Percentiles rank a stretch among this genome's conserved stretches.
Evolutionary conservation across 371 early-diverging fungal genomes (phyloP).

Genomic region (Dentiscutata heterogama): DNA sequence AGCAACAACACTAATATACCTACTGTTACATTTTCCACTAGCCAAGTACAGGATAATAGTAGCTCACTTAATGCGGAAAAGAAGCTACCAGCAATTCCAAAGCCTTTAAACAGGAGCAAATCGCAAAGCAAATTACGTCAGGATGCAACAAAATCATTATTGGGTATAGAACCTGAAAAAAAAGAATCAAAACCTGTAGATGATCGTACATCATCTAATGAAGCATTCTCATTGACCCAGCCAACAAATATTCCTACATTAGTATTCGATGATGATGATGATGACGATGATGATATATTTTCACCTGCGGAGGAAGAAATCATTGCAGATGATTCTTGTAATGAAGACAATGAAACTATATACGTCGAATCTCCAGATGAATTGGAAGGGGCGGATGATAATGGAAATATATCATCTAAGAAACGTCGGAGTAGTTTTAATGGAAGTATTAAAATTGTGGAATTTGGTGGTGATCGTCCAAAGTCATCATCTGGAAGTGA

Average conservation of each 20-base stretch:
- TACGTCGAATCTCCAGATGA: constrained; percentile 26
- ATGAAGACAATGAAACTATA: constrained; percentile 41
- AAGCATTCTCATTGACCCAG: not conserved
- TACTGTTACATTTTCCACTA: not conserved
- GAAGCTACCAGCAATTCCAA: constrained; percentile 11
- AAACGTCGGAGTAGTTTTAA: constrained; percentile 33
- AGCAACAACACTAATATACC: not conserved
- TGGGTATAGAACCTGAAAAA: not conserved
- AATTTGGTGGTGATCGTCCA: constrained; percentile 20
- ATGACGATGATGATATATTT: constrained; percentile 45
- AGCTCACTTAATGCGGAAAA: constrained; percentile 11
- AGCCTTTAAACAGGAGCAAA: not conserved
- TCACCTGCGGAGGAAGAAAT: not conserved
- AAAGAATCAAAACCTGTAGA: not conserved
- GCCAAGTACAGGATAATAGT: not conserved
- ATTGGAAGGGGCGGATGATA: not conserved
- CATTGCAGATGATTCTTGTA: constrained; percentile 18
- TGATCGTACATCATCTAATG: not conserved
- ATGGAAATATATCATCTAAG: not conserved
- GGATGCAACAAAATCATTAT: constrained; percentile 9
- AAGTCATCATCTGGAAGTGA: constrained; percentile 45
- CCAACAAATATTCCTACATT: not conserved
- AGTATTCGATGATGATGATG: constrained; percentile 29
- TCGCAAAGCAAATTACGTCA: constrained; percentile 37
- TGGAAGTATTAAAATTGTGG: constrained; percentile 26